phyloP scores from a whole-genome alignment of 345 rosid species.

The Salix suchowensis region DNA sequence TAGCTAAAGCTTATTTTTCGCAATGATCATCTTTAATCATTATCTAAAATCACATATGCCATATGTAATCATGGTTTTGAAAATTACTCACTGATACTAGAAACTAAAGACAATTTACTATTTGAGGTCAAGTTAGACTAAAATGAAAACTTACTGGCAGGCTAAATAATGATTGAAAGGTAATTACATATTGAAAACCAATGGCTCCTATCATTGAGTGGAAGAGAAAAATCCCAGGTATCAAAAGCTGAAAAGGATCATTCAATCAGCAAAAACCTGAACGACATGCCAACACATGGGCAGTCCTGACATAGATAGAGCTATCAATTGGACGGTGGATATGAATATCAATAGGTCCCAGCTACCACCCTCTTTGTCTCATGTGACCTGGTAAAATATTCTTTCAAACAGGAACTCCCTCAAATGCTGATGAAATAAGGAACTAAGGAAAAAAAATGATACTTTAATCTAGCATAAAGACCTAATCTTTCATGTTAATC shows the following conservation, averaged over 20 bases:
- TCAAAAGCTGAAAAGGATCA: neutral
- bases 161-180: neutral
- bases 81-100: neutral
- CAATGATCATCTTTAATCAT: neutral
- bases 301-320: slow-evolving; percentile 6
- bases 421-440: neutral
- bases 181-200: neutral
- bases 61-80: neutral
- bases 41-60: neutral
- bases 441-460: neutral
- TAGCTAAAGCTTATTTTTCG: neutral
- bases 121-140: neutral
- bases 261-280: neutral
- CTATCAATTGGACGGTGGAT: neutral
- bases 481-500: neutral
- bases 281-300: slow-evolving; percentile 16
- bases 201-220: neutral
- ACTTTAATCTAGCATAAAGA: neutral
- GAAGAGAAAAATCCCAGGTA: neutral
- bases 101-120: neutral
- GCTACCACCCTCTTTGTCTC: slow-evolving; percentile 12
- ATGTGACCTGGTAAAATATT: neutral
- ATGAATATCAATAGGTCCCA: neutral
- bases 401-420: neutral
- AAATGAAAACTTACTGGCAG: neutral